Evolutionary conservation across 805 yeast species (phyloP), one percentile per base, ranked within the genome.

Genomic region (Zygoascus ofunaensis): DNA sequence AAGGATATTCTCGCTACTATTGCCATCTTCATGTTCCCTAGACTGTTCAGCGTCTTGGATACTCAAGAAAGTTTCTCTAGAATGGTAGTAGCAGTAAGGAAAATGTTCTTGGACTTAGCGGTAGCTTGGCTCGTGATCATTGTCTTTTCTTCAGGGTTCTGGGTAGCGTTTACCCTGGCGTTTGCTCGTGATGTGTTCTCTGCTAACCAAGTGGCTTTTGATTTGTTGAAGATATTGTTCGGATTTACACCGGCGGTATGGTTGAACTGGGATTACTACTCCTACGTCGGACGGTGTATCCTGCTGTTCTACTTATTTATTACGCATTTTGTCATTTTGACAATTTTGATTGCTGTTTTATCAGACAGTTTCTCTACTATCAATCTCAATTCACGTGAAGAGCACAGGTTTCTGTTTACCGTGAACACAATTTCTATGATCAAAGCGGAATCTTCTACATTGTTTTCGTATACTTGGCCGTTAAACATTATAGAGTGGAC

Each of bases 221-320:
- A 71, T 46, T 64, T 74, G 65, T 56, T 74, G 37, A 72, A 73
- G 55, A 63, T 76, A 3, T 66, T 76, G 48, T 75, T 74, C 54
- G 80, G 80, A 0, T 76, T 72, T 55, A 76, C 80, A 1, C 80
- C 80, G 0, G 73, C 79, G 0, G 79, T 76, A 2, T 76, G 80
- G 80, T 65, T 66, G 38, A 71, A 70, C 43, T 75, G 80, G 80
- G 58, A 63, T 32, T 61, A 64, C 42, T 76, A 72, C 51, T 68
- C 74, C 34, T 49, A 59, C 1, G 55, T 74, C 34, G 80, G 80
- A 0, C 62, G 71, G 32, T 49, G 59, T n/a, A 63, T 74, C 19
- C 69, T 72, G 46, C 62, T 76, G 54, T 64, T 71, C n/a, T 76
- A 72, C 53, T 62, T 76, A 22, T 74, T 74, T 48, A 63, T 75